A percentile compares a stretch with the other conserved stretches of the same genome.
Conservation (phyloP, 306 rosid species). For the Rosa multiflora region DNA sequence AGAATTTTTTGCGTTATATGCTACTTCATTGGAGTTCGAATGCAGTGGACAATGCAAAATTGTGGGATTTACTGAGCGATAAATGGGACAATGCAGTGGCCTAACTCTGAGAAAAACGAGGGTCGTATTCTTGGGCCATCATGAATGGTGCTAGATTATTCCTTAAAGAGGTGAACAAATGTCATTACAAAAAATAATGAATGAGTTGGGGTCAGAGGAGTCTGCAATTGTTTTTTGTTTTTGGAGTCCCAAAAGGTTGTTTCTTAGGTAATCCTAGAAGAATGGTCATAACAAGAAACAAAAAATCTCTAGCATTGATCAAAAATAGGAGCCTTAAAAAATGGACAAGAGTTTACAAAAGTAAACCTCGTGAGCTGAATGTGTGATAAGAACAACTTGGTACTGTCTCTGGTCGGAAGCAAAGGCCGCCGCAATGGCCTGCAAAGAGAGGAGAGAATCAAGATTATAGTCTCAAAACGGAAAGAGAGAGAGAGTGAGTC, state of each 20-base stretch:
- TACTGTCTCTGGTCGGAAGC: conserved; percentile 64
- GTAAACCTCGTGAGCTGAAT: conserved; percentile 64
- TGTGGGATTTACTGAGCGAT: background rate
- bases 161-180: background rate
- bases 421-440: conserved; percentile 82
- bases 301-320: background rate
- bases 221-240: background rate
- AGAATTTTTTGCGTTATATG: background rate
- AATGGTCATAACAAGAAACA: too few species aligned
- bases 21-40: background rate
- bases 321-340: too few species aligned
- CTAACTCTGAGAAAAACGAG: background rate
- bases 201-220: background rate
- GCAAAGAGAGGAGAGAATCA: conserved; percentile 16
- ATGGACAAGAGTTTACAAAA: background rate
- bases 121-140: background rate
- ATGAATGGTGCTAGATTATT: background rate
- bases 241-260: background rate
- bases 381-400: conserved; percentile 57
- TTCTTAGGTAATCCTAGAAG: background rate
- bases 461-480: background rate
- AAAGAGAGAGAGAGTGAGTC: background rate
- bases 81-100: background rate
- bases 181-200: background rate
- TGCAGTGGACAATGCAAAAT: background rate